Conservation (phyloP, 2,329 filamentous ascomycete genomes). For the Apiospora pterosperma region DNA sequence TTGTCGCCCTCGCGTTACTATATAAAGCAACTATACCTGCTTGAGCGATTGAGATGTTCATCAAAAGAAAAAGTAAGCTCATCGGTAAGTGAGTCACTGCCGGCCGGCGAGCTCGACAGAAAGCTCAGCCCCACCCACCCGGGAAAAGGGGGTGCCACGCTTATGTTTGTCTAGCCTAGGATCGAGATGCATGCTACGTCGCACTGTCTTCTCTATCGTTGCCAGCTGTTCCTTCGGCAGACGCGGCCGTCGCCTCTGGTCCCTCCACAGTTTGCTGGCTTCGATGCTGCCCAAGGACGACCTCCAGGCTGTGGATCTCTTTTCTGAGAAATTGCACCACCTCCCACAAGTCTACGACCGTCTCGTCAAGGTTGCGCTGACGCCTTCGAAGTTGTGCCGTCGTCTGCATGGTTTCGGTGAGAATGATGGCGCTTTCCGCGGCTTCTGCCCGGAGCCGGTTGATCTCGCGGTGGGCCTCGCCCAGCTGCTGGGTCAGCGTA, state of each 20-base stretch:
- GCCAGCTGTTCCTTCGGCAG: background rate
- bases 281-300: background rate
- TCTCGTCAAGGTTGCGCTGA: background rate
- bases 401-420: background rate
- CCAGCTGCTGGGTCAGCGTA: background rate
- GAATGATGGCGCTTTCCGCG: background rate
- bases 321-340: background rate
- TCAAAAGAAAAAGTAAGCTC: background rate
- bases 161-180: no score
- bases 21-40: background rate
- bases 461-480: background rate
- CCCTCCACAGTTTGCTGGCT: background rate
- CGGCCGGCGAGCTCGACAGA: background rate
- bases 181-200: no score
- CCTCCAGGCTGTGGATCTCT: background rate
- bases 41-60: background rate
- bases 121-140: background rate
- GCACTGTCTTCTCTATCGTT: no score
- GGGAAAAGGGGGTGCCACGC: no score
- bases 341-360: background rate
- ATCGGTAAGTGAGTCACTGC: background rate
- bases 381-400: background rate
- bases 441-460: background rate
- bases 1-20: background rate
- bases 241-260: background rate